These are phyloP conservation scores for Coniochaeta hoffmannii DNA, from an alignment of 2,329 filamentous ascomycete species.

Conservation along the genomic window DNA sequence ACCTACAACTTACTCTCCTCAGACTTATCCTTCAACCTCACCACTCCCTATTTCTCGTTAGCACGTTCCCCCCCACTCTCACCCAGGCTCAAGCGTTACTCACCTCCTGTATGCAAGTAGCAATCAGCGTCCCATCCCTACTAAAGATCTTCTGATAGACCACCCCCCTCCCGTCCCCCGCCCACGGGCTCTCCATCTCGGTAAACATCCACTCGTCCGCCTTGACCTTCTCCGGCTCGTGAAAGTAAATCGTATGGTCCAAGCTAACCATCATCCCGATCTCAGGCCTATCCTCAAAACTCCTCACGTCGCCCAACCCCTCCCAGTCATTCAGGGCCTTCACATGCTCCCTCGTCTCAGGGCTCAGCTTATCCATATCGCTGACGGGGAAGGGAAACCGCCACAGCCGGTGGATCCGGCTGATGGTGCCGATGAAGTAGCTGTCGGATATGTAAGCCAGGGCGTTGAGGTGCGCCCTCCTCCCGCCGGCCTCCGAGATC, in stretches of 20 bases:
- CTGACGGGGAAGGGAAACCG: conserved; percentile 53
- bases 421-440: conserved; percentile 87
- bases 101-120: conserved; percentile 75
- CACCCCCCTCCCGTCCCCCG: conserved; percentile 67
- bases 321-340: conserved; percentile 27
- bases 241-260: conserved; percentile 68
- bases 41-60: not conserved
- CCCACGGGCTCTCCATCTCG: conserved; percentile 76
- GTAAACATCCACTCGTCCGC: conserved; percentile 72
- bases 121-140: conserved; percentile 63
- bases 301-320: conserved; percentile 23
- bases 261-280: conserved; percentile 82
- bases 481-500: conserved; percentile 67
- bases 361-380: conserved; percentile 35
- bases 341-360: conserved; percentile 28
- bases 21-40: no score
- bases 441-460: conserved; percentile 90
- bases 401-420: conserved; percentile 74
- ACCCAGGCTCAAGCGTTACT: conserved; percentile 15
- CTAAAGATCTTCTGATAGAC: conserved; percentile 70
- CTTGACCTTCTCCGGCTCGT: conserved; percentile 49
- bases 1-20: no score
- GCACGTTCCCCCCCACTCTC: not conserved
- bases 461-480: conserved; percentile 75
- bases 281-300: conserved; percentile 43